Percentiles rank a stretch among this genome's conserved stretches.
Evolutionary conservation across 1,284 basidiomycete species (phyloP).

Genomic region (Tilletia indica): DNA sequence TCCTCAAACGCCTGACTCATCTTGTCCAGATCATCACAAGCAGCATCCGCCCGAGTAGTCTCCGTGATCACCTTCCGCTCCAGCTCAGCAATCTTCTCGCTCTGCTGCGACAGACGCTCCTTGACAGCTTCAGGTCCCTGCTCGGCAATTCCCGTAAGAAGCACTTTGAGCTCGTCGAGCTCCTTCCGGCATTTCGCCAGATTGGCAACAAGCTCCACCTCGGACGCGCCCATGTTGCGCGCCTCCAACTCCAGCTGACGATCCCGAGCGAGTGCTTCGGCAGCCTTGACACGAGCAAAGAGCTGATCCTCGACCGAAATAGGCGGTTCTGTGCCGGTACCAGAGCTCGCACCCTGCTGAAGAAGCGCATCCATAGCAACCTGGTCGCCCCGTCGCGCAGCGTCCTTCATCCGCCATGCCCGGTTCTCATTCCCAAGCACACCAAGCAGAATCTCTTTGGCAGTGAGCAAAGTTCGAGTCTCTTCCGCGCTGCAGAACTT

Average conservation of each 20-base stretch:
- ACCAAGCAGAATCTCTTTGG: slow-evolving; percentile 69
- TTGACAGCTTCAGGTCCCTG: not conserved
- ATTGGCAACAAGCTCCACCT: not conserved
- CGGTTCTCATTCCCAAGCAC: slow-evolving; percentile 73
- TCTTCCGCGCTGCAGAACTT: slow-evolving; percentile 50
- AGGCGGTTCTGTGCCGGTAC: not conserved
- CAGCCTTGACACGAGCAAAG: not conserved
- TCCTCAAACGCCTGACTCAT: slow-evolving; percentile 65
- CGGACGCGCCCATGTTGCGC: not conserved
- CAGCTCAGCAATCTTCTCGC: slow-evolving; percentile 3
- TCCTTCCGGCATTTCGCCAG: not conserved
- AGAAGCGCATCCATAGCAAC: not conserved
- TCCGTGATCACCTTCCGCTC: not conserved
- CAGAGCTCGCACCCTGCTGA: not conserved
- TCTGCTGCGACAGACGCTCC: not conserved
- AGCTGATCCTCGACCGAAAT: slow-evolving; percentile 17
- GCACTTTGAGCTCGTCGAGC: not conserved
- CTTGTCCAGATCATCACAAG: slow-evolving; percentile 8
- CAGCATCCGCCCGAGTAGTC: slow-evolving; percentile 15
- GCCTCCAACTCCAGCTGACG: not conserved
- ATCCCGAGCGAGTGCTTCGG: slow-evolving; percentile 1
- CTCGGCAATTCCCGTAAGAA: not conserved
- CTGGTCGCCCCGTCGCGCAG: slow-evolving; percentile 59
- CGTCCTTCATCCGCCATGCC: slow-evolving; percentile 70
- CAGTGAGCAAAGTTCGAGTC: slow-evolving; percentile 46